phyloP scores from a whole-genome alignment of 2,329 filamentous ascomycete genomes.

The Talaromyces funiculosus region DNA sequence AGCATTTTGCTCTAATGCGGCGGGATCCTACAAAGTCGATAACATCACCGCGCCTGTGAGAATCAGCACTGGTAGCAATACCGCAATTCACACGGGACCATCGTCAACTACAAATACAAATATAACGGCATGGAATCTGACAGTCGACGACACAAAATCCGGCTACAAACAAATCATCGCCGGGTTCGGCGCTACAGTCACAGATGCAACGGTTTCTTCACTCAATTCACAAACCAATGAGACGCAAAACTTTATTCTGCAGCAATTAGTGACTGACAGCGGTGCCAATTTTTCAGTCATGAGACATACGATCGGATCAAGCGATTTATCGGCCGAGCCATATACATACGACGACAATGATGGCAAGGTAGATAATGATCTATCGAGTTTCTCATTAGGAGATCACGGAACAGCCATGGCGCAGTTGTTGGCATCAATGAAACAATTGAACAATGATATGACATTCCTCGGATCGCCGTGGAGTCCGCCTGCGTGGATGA shows the following conservation, averaged over 20 bases:
- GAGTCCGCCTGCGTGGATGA: slow-evolving; percentile 39
- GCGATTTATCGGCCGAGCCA: slow-evolving; percentile 29
- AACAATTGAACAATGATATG: slow-evolving; percentile 28
- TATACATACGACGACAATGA: slow-evolving; percentile 38
- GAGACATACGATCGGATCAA: slow-evolving; percentile 37
- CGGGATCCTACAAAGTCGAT: slow-evolving; percentile 22
- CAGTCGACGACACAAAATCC: slow-evolving; percentile 22
- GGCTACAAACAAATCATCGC: slow-evolving; percentile 25
- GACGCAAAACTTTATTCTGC: slow-evolving; percentile 26
- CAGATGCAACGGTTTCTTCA: slow-evolving; percentile 33
- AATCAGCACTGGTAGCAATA: background rate
- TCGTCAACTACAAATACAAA: slow-evolving; percentile 17
- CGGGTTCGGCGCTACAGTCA: slow-evolving; percentile 36
- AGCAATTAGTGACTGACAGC: slow-evolving; percentile 29
- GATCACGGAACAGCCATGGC: slow-evolving; percentile 34
- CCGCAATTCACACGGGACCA: slow-evolving; percentile 6
- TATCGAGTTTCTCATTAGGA: slow-evolving; percentile 29
- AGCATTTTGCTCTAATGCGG: slow-evolving; percentile 25
- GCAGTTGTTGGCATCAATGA: slow-evolving; percentile 33
- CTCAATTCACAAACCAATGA: slow-evolving; percentile 29
- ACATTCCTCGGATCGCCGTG: slow-evolving; percentile 34
- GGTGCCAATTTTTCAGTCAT: slow-evolving; percentile 36
- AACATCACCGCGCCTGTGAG: background rate
- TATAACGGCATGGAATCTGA: slow-evolving; percentile 24
- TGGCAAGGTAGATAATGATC: slow-evolving; percentile 25